A percentile compares a stretch with the other conserved stretches of the same genome.
Evolutionary conservation across 768 basidiomycete species (phyloP).

Genomic region (Punctularia strigosozonata): DNA sequence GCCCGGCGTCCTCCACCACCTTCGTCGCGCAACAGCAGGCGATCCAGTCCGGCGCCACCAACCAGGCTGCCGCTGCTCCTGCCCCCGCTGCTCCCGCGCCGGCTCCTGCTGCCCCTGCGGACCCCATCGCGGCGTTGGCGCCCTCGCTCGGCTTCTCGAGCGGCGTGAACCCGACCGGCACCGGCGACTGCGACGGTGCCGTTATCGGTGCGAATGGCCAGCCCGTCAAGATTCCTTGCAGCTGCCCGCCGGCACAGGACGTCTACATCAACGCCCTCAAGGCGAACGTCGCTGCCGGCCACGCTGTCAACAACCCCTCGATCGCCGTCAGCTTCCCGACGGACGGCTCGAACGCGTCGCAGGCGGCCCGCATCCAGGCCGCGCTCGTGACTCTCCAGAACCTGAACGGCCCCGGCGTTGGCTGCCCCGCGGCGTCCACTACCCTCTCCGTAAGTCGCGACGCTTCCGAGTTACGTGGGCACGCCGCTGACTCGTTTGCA

Average conservation of each 20-base stretch:
- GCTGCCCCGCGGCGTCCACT: conserved; percentile 54
- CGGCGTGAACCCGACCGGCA: conserved; percentile 14
- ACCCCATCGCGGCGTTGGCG: conserved; percentile 4
- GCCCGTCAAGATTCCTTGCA: conserved; percentile 28
- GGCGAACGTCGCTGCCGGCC: conserved; percentile 28
- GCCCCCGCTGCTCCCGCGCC: conserved; percentile 9
- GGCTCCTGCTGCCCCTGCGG: conserved; percentile 2
- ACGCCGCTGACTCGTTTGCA: too few species aligned
- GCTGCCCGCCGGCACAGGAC: conserved; percentile 25
- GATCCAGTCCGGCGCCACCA: conserved; percentile 8
- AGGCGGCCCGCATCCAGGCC: conserved; percentile 36
- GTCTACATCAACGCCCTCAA: conserved; percentile 23
- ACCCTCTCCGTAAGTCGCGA: conserved; percentile 50
- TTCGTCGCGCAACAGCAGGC: conserved; percentile 25
- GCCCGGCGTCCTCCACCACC: conserved; percentile 54
- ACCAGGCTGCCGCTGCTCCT: conserved; percentile 6
- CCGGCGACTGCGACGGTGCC: conserved; percentile 25
- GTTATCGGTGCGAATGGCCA: conserved; percentile 19
- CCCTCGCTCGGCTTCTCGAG: conserved; percentile 11
- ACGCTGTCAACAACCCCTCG: conserved; percentile 27
- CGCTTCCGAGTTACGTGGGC: too few species aligned
- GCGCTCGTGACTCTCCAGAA: conserved; percentile 61
- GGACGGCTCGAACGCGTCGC: conserved; percentile 25
- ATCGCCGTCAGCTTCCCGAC: conserved; percentile 31
- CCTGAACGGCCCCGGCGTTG: conserved; percentile 50